Evolutionary conservation across 2,329 filamentous ascomycete genomes (phyloP).

Genomic region (Metarhizium robertsii): DNA sequence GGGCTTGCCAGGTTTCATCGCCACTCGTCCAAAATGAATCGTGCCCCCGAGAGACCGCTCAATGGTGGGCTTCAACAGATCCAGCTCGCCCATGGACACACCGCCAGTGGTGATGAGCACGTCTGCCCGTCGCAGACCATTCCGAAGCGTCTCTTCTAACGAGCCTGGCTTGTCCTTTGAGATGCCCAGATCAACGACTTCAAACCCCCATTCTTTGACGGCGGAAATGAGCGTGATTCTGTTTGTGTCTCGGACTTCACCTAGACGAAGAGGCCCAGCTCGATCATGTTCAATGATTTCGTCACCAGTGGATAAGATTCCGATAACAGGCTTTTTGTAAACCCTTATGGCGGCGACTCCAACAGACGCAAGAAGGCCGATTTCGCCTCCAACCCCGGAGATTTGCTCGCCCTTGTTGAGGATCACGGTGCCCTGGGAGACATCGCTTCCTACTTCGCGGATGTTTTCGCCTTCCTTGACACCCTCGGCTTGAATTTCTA

Average conservation of each 20-base stretch:
- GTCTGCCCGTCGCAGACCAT: slow-evolving; percentile 65
- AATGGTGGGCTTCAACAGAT: slow-evolving; percentile 92
- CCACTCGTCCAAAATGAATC: slow-evolving; percentile 91
- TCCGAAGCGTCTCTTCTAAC: slow-evolving; percentile 68
- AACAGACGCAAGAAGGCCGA: slow-evolving; percentile 80
- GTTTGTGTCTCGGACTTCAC: slow-evolving; percentile 91
- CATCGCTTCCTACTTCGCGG: slow-evolving; percentile 83
- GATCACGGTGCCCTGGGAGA: slow-evolving; percentile 59
- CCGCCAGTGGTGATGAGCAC: slow-evolving; percentile 87
- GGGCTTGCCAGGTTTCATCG: slow-evolving; percentile 97
- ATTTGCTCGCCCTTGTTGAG: slow-evolving; percentile 73
- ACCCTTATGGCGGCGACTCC: slow-evolving; percentile 63
- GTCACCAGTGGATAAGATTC: slow-evolving; percentile 87
- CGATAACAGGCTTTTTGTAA: slow-evolving; percentile 69
- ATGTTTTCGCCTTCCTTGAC: slow-evolving; percentile 79
- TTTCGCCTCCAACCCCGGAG: slow-evolving; percentile 78
- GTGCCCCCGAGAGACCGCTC: slow-evolving; percentile 82
- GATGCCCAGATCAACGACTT: slow-evolving; percentile 78
- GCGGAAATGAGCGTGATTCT: slow-evolving; percentile 79
- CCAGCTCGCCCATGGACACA: slow-evolving; percentile 95
- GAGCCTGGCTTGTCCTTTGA: slow-evolving; percentile 62
- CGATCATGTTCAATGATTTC: slow-evolving; percentile 74
- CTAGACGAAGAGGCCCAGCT: slow-evolving; percentile 53
- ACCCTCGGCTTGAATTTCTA: slow-evolving; percentile 74
- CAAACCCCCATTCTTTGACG: slow-evolving; percentile 63